These are phyloP conservation scores for Nakaseomyces kungkrabaensis DNA, from an alignment of 1,139 yeast species.

Conservation along the genomic window DNA sequence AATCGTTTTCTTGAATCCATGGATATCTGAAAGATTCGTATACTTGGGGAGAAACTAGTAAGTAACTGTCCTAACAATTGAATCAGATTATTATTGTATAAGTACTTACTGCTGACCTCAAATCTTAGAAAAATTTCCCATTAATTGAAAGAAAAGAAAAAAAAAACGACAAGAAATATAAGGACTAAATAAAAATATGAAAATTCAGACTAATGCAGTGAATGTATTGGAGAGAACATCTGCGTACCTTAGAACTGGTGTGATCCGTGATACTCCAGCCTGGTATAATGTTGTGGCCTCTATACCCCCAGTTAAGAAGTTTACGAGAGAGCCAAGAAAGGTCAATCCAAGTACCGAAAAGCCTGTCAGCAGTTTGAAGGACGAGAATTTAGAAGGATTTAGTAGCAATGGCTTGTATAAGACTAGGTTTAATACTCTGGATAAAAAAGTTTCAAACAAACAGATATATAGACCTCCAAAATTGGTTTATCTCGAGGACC, in stretches of 20 bases:
- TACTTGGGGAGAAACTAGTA: no score
- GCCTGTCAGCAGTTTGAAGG: conserved; percentile 12
- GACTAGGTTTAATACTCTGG: conserved; percentile 37
- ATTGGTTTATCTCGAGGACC: conserved; percentile 69
- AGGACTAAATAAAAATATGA: conserved; percentile 35
- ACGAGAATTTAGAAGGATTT: conserved; percentile 8
- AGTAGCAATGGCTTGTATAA: conserved; percentile 32
- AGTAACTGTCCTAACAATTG: no score
- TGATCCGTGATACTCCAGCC: conserved; percentile 59
- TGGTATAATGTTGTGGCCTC: conserved; percentile 81
- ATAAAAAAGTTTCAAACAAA: conserved; percentile 28
- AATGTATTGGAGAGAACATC: conserved; percentile 71
- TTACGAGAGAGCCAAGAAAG: conserved; percentile 39
- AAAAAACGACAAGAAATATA: neutral
- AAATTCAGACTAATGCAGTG: conserved; percentile 57
- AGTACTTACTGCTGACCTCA: no score
- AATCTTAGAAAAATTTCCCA: no score
- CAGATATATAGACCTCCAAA: conserved; percentile 49
- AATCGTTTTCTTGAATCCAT: no score
- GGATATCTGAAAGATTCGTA: no score
- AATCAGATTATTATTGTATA: no score
- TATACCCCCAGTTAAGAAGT: conserved; percentile 64
- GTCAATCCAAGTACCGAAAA: conserved; percentile 29
- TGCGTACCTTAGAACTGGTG: conserved; percentile 55
- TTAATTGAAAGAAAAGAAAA: neutral